Conservation (phyloP, 2,329 filamentous ascomycete genomes). For the Blastomyces gilchristii region DNA sequence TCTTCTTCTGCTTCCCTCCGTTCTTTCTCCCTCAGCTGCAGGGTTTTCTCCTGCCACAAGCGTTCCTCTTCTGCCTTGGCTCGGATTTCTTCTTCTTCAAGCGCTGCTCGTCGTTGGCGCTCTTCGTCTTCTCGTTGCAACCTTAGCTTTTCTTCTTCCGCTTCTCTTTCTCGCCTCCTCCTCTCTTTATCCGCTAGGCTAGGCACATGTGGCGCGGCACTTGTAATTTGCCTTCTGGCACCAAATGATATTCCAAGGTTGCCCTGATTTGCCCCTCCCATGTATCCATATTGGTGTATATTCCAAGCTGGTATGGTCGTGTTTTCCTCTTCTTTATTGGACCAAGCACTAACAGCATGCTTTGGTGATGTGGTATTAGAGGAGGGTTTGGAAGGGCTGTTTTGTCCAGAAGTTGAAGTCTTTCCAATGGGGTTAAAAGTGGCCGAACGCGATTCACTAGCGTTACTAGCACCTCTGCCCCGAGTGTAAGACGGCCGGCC, state of each 20-base stretch:
- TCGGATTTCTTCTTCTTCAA: slow-evolving; percentile 41
- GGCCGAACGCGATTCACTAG: slow-evolving; percentile 34
- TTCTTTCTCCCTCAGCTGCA: slow-evolving; percentile 42
- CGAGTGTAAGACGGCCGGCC: slow-evolving; percentile 32
- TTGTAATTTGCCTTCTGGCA: slow-evolving; percentile 84
- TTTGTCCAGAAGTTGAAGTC: slow-evolving; percentile 39
- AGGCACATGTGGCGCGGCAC: slow-evolving; percentile 65
- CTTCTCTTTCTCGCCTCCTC: slow-evolving; percentile 45
- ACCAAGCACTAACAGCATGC: slow-evolving; percentile 70
- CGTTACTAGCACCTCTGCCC: slow-evolving; percentile 45
- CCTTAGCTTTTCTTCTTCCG: slow-evolving; percentile 44
- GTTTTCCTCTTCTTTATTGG: slow-evolving; percentile 69
- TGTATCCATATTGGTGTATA: slow-evolving; percentile 95
- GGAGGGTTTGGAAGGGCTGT: slow-evolving; percentile 54
- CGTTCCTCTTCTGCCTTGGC: slow-evolving; percentile 38
- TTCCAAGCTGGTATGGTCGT: slow-evolving; percentile 89
- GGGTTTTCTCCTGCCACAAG: slow-evolving; percentile 39
- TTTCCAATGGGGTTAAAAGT: slow-evolving; percentile 37
- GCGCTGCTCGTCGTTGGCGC: slow-evolving; percentile 36
- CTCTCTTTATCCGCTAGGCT: slow-evolving; percentile 78
- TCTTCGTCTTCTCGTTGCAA: slow-evolving; percentile 45
- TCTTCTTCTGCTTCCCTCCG: slow-evolving; percentile 37
- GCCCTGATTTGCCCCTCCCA: slow-evolving; percentile 92
- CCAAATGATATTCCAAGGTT: slow-evolving; percentile 92
- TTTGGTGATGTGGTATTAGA: slow-evolving; percentile 39